Percentiles rank a stretch among this genome's conserved stretches.
phyloP scores from a whole-genome alignment of 192 early-diverging fungal species.

The Coemansia sp. region DNA sequence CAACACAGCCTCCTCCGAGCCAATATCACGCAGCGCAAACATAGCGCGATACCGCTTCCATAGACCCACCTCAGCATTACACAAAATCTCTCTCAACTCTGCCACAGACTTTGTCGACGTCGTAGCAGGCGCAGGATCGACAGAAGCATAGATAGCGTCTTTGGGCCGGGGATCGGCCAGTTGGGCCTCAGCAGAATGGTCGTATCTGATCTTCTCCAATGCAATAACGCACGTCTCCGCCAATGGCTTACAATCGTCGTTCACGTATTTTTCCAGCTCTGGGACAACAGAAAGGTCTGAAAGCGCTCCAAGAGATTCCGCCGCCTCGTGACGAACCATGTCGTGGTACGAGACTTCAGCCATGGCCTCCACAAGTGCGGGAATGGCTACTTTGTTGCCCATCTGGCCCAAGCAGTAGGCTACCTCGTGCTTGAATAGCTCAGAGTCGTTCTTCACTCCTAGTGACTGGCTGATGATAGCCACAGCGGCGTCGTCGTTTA shows the following conservation, averaged over 20 bases:
- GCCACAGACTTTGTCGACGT: conserved; percentile 62
- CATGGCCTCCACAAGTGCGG: conserved; percentile 68
- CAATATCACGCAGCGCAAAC: conserved; percentile 92
- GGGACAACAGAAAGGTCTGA: conserved; percentile 68
- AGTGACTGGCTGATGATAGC: conserved; percentile 79
- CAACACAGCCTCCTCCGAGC: conserved; percentile 77
- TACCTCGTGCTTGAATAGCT: conserved; percentile 93
- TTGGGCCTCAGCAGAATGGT: conserved; percentile 54
- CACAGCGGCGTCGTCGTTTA: conserved; percentile 72
- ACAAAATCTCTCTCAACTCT: conserved; percentile 67
- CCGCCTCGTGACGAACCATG: conserved; percentile 99
- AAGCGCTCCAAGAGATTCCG: conserved; percentile 95
- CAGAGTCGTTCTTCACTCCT: conserved; percentile 80
- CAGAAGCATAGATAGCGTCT: conserved; percentile 68
- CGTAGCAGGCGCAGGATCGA: conserved; percentile 91
- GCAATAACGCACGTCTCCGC: conserved; percentile 92
- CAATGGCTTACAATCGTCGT: conserved; percentile 71
- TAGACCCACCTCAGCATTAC: conserved; percentile 71
- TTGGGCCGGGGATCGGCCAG: conserved; percentile 22
- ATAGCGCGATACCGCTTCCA: conserved; percentile 95
- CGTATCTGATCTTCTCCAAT: conserved; percentile 82
- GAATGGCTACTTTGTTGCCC: conserved; percentile 78
- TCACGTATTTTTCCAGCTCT: conserved; percentile 75
- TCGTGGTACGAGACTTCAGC: conserved; percentile 71
- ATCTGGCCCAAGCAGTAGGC: conserved; percentile 98